Evolutionary conservation across 2,329 filamentous ascomycete species (phyloP).

Genomic region (Lachnellula hyalina): DNA sequence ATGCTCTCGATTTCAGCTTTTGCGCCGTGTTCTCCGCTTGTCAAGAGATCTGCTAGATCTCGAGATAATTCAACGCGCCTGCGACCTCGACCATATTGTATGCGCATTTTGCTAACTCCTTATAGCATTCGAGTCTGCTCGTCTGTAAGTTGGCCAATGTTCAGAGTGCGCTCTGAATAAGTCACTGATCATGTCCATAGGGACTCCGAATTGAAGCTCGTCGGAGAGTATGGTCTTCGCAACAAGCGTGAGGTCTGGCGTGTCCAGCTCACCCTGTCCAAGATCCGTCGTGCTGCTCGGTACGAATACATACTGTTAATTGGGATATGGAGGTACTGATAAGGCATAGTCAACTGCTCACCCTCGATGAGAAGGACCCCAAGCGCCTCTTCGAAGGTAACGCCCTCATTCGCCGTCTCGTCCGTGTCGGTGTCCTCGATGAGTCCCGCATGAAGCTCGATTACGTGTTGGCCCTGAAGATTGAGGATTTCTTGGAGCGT

Average conservation of each 20-base stretch:
- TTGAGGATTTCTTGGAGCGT: slow-evolving; percentile 99
- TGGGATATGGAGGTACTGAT: slow-evolving; percentile 9
- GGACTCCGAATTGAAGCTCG: slow-evolving; percentile 99
- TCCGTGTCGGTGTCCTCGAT: slow-evolving; percentile 98
- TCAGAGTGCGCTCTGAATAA: slow-evolving; percentile 96
- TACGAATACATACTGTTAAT: slow-evolving; percentile 41
- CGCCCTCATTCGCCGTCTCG: slow-evolving; percentile 99
- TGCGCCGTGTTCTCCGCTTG: background rate
- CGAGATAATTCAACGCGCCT: background rate
- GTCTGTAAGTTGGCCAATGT: slow-evolving; percentile 99
- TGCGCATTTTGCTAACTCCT: slow-evolving; percentile 33
- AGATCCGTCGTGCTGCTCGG: slow-evolving; percentile 99
- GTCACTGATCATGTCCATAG: slow-evolving; percentile 76
- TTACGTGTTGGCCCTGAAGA: slow-evolving; percentile 99
- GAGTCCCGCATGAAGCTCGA: slow-evolving; percentile 99
- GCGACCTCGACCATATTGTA: background rate
- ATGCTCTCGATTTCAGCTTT: background rate
- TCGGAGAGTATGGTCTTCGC: slow-evolving; percentile 98
- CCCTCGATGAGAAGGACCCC: slow-evolving; percentile 99
- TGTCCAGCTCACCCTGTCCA: slow-evolving; percentile 98
- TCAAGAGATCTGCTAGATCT: background rate
- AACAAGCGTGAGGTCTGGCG: slow-evolving; percentile 99
- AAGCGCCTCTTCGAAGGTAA: slow-evolving; percentile 99
- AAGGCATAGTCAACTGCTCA: slow-evolving; percentile 84
- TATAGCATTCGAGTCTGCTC: slow-evolving; percentile 92